These are phyloP conservation scores for Lippia alba DNA, from an alignment of 305 asterid species.

Conservation along the genomic window DNA sequence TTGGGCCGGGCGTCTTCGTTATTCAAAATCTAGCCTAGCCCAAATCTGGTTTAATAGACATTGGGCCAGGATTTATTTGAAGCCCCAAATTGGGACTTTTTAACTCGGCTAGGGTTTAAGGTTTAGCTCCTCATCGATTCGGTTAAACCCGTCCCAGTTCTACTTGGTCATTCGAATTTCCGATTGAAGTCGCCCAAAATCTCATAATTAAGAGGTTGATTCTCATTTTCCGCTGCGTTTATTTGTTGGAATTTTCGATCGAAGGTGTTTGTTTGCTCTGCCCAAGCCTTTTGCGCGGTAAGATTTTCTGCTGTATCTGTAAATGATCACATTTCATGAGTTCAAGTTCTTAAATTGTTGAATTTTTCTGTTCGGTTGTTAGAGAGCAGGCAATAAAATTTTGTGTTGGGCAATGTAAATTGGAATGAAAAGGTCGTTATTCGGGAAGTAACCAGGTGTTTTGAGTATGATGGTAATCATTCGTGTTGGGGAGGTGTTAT, in stretches of 20 bases:
- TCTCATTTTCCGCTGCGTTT: background rate
- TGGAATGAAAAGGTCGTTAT: no score
- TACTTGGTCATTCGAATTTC: background rate
- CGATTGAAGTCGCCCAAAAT: background rate
- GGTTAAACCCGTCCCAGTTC: background rate
- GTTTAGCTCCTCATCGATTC: background rate
- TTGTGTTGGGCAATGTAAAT: no score
- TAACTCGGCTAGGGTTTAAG: slow-evolving; percentile 12
- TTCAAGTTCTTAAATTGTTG: background rate
- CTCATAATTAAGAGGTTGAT: background rate
- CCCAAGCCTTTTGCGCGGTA: background rate
- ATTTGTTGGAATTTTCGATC: background rate
- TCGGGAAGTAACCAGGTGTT: no score
- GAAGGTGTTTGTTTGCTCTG: background rate
- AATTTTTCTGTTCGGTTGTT: background rate
- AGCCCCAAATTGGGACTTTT: background rate
- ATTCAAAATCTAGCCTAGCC: no score
- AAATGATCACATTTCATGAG: background rate
- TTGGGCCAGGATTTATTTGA: background rate
- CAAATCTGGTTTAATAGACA: background rate
- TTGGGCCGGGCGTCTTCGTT: no score
- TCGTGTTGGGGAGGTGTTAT: no score
- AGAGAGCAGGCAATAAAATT: background rate
- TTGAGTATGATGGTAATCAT: no score
- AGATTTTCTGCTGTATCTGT: background rate